Evolutionary conservation across 164 flowering plant species (phyloP).

Genomic region (Dillenia turbinata): DNA sequence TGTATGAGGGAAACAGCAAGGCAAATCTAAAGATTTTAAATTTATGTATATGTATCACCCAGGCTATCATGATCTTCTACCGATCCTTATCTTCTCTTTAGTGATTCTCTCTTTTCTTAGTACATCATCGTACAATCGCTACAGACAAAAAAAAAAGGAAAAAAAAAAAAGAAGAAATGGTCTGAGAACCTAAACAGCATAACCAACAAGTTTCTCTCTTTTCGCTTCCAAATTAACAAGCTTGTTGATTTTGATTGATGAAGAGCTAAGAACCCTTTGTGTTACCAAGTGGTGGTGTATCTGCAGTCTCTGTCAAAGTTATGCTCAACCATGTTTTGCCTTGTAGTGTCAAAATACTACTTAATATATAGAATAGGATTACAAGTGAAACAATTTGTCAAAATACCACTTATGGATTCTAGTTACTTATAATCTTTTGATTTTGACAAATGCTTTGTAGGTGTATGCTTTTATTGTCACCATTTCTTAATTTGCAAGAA

Average conservation of each 20-base stretch:
- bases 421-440: no score
- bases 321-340: no score
- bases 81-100: constrained; percentile 6
- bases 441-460: no score
- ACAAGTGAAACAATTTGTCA: no score
- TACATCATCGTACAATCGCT: constrained; percentile 1
- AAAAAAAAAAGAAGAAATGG: constrained; percentile 2
- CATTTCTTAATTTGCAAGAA: no score
- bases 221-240: background rate
- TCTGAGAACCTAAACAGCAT: background rate
- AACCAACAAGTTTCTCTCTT: no score
- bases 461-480: no score
- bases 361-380: no score
- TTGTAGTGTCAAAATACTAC: no score
- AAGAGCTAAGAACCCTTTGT: background rate
- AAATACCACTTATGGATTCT: no score
- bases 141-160: background rate
- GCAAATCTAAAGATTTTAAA: constrained; percentile 2
- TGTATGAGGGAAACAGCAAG: constrained; percentile 26
- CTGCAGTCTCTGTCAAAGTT: no score
- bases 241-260: constrained; percentile 9
- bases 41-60: background rate
- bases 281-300: no score
- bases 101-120: background rate
- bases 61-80: background rate